Conservation (phyloP, 768 basidiomycete genomes). For the Hericium alpestre region DNA sequence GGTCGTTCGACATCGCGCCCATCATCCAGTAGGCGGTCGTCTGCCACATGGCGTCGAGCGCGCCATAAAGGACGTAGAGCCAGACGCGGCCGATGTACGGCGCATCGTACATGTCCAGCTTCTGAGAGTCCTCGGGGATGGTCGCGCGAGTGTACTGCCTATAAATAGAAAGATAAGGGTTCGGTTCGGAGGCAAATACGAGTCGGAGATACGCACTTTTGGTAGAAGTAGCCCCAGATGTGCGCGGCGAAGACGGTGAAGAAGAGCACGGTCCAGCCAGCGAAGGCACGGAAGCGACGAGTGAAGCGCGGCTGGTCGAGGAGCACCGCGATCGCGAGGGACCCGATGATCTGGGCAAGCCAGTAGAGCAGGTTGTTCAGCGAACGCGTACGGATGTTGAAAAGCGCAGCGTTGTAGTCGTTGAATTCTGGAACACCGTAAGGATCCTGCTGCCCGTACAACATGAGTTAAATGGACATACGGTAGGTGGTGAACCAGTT, state of each 20-base stretch:
- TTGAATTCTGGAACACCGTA: conserved; percentile 47
- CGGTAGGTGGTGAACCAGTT: conserved; percentile 87
- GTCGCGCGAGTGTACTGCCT: conserved; percentile 52
- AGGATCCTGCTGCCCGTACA: background rate
- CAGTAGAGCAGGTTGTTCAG: conserved; percentile 75
- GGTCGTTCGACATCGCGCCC: conserved; percentile 80
- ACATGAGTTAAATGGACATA: conserved; percentile 22
- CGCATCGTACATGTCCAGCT: conserved; percentile 50
- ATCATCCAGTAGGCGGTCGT: conserved; percentile 74
- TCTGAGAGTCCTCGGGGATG: conserved; percentile 26
- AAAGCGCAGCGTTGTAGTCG: conserved; percentile 64
- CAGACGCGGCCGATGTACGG: conserved; percentile 45
- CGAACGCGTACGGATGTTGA: conserved; percentile 71
- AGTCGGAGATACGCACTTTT: conserved; percentile 34
- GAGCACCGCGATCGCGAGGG: conserved; percentile 55
- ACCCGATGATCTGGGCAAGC: conserved; percentile 68
- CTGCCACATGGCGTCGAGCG: conserved; percentile 81
- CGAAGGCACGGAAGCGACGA: conserved; percentile 61
- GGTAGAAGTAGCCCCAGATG: conserved; percentile 70
- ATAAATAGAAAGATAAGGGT: background rate
- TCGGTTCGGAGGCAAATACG: too few relatives aligned
- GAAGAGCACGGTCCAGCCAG: conserved; percentile 55
- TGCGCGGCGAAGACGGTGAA: conserved; percentile 59
- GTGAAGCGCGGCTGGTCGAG: conserved; percentile 47
- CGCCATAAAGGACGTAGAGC: conserved; percentile 62